phyloP scores from a whole-genome alignment of 257 asterid species.

The Prunella vulgaris region DNA sequence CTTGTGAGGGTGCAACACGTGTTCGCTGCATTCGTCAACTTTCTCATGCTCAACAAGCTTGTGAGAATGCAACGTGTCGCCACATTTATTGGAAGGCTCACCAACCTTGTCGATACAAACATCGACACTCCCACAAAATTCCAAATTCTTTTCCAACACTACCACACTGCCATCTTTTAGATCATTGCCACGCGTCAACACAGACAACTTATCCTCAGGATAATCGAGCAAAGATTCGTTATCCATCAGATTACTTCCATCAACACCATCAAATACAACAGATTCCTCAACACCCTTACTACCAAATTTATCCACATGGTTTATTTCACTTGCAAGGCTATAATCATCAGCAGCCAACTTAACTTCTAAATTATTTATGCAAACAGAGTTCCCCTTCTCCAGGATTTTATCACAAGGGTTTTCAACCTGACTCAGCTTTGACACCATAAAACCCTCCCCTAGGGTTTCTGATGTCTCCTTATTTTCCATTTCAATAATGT shows the following conservation, averaged over 20 bases:
- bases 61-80: conserved; percentile 15
- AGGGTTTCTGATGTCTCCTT: conserved; percentile 34
- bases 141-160: conserved; percentile 20
- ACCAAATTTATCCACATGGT: conserved; percentile 16
- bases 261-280: conserved; percentile 22
- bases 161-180: conserved; percentile 9
- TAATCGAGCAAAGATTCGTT: conserved; percentile 13
- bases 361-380: conserved; percentile 29
- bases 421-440: conserved; percentile 14
- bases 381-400: conserved; percentile 21
- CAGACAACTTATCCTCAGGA: conserved; percentile 8
- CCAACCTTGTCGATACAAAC: conserved; percentile 17
- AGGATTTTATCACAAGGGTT: conserved; percentile 27
- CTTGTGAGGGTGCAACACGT: conserved; percentile 24
- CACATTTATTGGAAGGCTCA: conserved; percentile 15
- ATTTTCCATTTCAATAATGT: conserved; percentile 42
- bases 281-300: conserved; percentile 22
- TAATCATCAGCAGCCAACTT: conserved; percentile 16
- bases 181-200: not conserved
- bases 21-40: conserved; percentile 18
- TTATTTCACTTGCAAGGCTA: conserved; percentile 4
- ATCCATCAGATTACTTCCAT: conserved; percentile 20
- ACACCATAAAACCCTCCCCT: conserved; percentile 28
- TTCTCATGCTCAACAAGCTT: conserved; percentile 23
- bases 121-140: conserved; percentile 11